Evolutionary conservation across 106 monocot species (phyloP).

Genomic region (Dendrobium catenatum): DNA sequence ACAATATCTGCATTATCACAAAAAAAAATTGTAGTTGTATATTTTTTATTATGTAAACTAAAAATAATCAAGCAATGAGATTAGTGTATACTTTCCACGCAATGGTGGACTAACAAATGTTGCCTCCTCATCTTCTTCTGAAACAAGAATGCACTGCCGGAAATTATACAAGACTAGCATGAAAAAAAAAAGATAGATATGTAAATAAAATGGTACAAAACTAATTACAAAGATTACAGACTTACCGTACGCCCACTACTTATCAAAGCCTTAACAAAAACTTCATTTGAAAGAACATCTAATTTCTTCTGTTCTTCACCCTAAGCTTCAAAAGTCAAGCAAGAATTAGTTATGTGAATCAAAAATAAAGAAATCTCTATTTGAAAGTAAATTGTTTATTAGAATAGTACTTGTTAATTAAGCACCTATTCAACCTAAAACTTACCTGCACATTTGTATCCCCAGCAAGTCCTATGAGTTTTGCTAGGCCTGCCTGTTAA

Average conservation of each 20-base stretch:
- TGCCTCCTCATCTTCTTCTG: slow-evolving; percentile 94
- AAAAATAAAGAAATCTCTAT: background rate
- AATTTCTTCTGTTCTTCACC: slow-evolving; percentile 99
- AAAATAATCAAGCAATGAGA: background rate
- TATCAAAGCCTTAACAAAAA: slow-evolving; percentile 84
- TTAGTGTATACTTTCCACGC: slow-evolving; percentile 66
- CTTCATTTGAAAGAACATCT: slow-evolving; percentile 96
- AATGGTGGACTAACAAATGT: slow-evolving; percentile 78
- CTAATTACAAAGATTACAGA: background rate
- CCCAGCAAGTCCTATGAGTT: slow-evolving; percentile 91
- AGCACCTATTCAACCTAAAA: background rate
- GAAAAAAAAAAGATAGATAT: background rate
- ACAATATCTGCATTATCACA: slow-evolving; percentile 59
- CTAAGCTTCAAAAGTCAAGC: slow-evolving; percentile 22
- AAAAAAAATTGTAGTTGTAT: too few relatives aligned
- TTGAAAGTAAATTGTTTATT: background rate
- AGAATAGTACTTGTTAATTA: background rate
- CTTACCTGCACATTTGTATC: slow-evolving; percentile 89
- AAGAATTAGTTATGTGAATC: background rate
- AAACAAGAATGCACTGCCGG: slow-evolving; percentile 83
- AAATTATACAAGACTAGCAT: background rate
- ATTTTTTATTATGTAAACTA: too few relatives aligned
- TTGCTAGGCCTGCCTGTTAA: slow-evolving; percentile 86
- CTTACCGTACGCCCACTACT: slow-evolving; percentile 92
- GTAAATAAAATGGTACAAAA: background rate